Evolutionary conservation across 1,284 basidiomycete genomes (phyloP).

Genomic region (Malassezia equina): DNA sequence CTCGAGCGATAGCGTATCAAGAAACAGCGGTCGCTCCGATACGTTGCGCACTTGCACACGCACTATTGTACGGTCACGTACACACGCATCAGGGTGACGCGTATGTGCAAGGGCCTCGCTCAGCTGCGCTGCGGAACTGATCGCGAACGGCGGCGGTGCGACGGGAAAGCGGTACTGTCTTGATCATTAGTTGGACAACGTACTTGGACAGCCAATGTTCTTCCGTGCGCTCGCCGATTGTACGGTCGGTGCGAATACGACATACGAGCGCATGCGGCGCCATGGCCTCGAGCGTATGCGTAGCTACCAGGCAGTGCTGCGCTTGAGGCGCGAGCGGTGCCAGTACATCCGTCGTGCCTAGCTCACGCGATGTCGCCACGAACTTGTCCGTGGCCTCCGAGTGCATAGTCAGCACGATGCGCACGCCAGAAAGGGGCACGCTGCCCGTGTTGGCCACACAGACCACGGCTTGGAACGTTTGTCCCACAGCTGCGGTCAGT

Average conservation of each 20-base stretch:
- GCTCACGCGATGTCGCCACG: background rate
- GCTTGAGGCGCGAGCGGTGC: background rate
- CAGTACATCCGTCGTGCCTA: background rate
- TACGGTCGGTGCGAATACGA: conserved; percentile 1
- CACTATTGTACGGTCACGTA: conserved; percentile 4
- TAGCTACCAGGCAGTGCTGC: conserved; percentile 1
- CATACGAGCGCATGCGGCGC: conserved; percentile 14
- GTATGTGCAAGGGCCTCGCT: background rate
- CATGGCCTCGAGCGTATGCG: background rate
- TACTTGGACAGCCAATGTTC: conserved; percentile 11
- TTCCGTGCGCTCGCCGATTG: no score
- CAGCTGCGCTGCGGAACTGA: conserved; percentile 5
- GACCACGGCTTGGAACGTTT: conserved; percentile 12
- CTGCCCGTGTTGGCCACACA: conserved; percentile 4
- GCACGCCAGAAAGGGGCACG: background rate
- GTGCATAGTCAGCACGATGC: conserved; percentile 5
- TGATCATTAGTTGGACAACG: background rate
- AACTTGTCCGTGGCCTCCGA: background rate
- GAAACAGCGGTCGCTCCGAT: background rate
- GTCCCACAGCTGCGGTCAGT: conserved; percentile 6
- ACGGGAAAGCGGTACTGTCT: conserved; percentile 12
- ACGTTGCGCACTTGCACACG: conserved; percentile 10
- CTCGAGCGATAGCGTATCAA: conserved; percentile 2
- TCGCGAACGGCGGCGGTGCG: conserved; percentile 7
- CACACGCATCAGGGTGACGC: background rate